phyloP scores from a whole-genome alignment of 371 early-diverging fungal species.

The Rhizopus arrhizus region DNA sequence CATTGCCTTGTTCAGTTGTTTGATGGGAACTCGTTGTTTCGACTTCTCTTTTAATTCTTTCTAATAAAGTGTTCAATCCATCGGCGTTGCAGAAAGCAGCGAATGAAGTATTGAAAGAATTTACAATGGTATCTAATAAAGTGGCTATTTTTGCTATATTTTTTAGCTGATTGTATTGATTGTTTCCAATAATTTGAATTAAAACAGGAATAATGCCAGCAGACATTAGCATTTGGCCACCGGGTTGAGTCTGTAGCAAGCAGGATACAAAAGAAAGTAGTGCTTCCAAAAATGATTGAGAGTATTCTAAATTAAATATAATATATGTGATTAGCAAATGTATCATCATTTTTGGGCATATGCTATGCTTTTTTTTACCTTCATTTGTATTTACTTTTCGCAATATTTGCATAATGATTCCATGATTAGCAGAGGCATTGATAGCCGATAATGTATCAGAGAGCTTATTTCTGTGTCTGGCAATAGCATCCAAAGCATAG shows the following conservation, averaged over 20 bases:
- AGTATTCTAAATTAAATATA: constrained; percentile 31
- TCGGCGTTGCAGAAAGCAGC: constrained; percentile 78
- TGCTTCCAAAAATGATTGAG: constrained; percentile 83
- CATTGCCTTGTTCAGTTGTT: neutral
- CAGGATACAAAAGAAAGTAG: constrained; percentile 78
- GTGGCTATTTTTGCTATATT: constrained; percentile 72
- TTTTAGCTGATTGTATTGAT: constrained; percentile 56
- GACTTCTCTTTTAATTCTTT: constrained; percentile 63
- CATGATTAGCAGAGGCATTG: constrained; percentile 93
- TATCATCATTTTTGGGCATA: no score
- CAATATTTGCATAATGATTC: constrained; percentile 79
- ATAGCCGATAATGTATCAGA: constrained; percentile 83
- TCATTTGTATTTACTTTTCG: constrained; percentile 66
- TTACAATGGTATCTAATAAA: constrained; percentile 81
- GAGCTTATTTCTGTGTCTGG: constrained; percentile 73
- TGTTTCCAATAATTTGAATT: constrained; percentile 61
- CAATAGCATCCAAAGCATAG: constrained; percentile 81
- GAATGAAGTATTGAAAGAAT: constrained; percentile 76
- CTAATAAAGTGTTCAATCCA: constrained; percentile 79
- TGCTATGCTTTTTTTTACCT: constrained; percentile 16
- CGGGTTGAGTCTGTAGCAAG: constrained; percentile 76
- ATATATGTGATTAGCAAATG: no score
- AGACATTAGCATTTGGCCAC: constrained; percentile 88
- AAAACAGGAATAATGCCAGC: constrained; percentile 87
- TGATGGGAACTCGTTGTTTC: constrained; percentile 10